Conservation (phyloP, 2,329 filamentous ascomycete species). For the Penicillium decumbens region DNA sequence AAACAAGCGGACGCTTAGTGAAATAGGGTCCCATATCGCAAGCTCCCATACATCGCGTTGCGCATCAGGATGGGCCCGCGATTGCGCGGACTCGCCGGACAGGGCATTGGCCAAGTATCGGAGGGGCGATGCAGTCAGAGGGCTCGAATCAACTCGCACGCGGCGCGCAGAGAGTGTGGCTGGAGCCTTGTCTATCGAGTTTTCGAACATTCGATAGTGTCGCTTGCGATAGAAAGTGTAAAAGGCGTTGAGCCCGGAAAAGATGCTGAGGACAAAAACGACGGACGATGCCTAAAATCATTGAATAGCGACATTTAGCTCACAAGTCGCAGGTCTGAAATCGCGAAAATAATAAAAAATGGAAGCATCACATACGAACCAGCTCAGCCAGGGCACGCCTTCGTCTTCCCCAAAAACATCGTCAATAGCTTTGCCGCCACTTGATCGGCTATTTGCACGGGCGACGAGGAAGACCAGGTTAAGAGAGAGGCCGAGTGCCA, state of each 20-base stretch:
- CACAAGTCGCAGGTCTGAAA: background rate
- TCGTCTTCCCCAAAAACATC: slow-evolving; percentile 77
- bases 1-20: slow-evolving; percentile 74
- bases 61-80: slow-evolving; percentile 70
- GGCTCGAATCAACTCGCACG: slow-evolving; percentile 82
- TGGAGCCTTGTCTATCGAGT: slow-evolving; percentile 68
- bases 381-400: slow-evolving; percentile 62
- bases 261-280: slow-evolving; percentile 62
- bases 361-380: slow-evolving; percentile 51
- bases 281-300: slow-evolving; percentile 59
- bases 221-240: slow-evolving; percentile 78
- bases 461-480: slow-evolving; percentile 80
- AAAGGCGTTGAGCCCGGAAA: slow-evolving; percentile 71
- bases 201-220: slow-evolving; percentile 87
- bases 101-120: slow-evolving; percentile 67
- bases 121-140: slow-evolving; percentile 71
- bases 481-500: slow-evolving; percentile 67
- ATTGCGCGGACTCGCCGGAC: slow-evolving; percentile 66
- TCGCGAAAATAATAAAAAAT: background rate
- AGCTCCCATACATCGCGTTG: slow-evolving; percentile 91
- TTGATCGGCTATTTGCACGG: slow-evolving; percentile 65
- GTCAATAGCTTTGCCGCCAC: slow-evolving; percentile 54
- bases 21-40: slow-evolving; percentile 86
- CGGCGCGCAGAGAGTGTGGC: slow-evolving; percentile 81
- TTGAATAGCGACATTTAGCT: slow-evolving; percentile 2